Evolutionary conservation across 2,329 filamentous ascomycete species (phyloP).

Genomic region (Ophiostoma montium): DNA sequence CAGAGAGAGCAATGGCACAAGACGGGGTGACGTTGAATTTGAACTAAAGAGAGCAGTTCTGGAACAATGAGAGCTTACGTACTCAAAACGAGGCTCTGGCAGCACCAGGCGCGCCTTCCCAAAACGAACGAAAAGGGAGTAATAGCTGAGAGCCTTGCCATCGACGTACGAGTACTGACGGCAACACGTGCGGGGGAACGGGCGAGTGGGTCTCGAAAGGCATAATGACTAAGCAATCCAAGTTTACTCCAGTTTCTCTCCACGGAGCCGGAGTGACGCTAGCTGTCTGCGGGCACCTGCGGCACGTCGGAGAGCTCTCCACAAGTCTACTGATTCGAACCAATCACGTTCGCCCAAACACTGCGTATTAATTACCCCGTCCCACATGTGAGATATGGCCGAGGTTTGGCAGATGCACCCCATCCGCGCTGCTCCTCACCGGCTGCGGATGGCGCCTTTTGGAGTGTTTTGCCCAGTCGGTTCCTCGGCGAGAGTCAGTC

Average conservation of each 20-base stretch:
- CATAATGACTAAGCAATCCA: background rate
- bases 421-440: conserved; percentile 2
- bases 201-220: background rate
- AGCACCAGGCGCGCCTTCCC: background rate
- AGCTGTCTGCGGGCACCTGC: too few species aligned
- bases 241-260: background rate
- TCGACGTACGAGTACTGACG: background rate
- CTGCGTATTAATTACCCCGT: conserved; percentile 4
- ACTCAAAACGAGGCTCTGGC: background rate
- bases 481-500: conserved; percentile 6
- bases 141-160: background rate
- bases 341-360: background rate
- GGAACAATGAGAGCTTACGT: background rate
- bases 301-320: background rate
- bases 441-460: conserved; percentile 2
- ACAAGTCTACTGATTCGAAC: background rate
- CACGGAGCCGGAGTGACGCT: background rate
- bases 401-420: conserved; percentile 11
- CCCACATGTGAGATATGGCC: conserved; percentile 14
- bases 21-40: background rate
- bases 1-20: background rate
- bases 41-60: too few species aligned
- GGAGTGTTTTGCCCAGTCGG: background rate
- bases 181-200: background rate
- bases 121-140: background rate